Percentiles rank a stretch among this genome's conserved stretches.
These are phyloP conservation scores for Leucocoprinus gongylophorus DNA, from an alignment of 1,284 basidiomycete genomes.

Conservation along the genomic window DNA sequence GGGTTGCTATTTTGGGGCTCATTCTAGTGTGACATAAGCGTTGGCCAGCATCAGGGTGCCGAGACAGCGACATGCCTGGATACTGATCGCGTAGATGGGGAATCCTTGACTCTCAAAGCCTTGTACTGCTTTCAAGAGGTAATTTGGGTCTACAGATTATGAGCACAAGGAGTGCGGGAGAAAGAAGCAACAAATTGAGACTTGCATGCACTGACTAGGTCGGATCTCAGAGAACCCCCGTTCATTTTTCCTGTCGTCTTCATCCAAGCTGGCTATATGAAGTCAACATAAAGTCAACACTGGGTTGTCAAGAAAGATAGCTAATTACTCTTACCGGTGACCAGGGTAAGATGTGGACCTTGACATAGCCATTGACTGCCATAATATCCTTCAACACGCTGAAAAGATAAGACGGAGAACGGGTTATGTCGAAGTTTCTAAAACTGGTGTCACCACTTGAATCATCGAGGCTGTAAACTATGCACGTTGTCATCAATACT, in stretches of 20 bases:
- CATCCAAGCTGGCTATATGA: slow-evolving; percentile 47
- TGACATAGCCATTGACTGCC: slow-evolving; percentile 34
- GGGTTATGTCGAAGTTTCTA: slow-evolving; percentile 39
- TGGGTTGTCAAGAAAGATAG: not conserved
- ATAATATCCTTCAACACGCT: slow-evolving; percentile 44
- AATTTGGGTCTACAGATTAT: slow-evolving; percentile 37
- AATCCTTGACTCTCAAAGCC: slow-evolving; percentile 44
- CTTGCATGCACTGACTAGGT: slow-evolving; percentile 21
- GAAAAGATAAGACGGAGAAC: slow-evolving; percentile 44
- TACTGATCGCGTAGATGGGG: slow-evolving; percentile 42
- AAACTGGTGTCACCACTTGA: slow-evolving; percentile 42
- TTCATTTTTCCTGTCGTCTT: slow-evolving; percentile 43
- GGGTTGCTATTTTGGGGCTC: slow-evolving; percentile 48
- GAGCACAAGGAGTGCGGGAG: not conserved
- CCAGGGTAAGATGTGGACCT: slow-evolving; percentile 47
- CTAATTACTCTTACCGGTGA: slow-evolving; percentile 36
- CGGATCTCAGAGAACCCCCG: slow-evolving; percentile 37
- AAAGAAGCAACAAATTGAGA: not conserved
- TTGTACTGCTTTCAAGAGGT: slow-evolving; percentile 48
- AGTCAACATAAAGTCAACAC: not conserved
- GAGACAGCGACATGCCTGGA: slow-evolving; percentile 24
- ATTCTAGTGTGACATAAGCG: slow-evolving; percentile 30
- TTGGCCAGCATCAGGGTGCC: not conserved
- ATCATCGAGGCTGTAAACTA: slow-evolving; percentile 47
- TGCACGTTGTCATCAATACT: not conserved